Evolutionary conservation across 2,329 filamentous ascomycete genomes (phyloP).

Genomic region (Colletotrichum spaethianum): DNA sequence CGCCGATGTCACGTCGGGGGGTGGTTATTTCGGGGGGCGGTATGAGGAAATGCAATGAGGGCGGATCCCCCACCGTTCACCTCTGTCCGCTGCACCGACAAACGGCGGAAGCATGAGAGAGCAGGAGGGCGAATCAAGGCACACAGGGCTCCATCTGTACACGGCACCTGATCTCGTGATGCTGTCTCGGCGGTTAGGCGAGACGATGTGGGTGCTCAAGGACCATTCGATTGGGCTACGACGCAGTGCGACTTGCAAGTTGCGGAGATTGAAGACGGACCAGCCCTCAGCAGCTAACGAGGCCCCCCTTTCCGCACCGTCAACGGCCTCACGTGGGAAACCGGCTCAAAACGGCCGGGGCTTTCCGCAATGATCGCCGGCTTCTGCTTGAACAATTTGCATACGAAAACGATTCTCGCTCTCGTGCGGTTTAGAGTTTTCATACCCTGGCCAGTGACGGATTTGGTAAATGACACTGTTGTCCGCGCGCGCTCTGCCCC

Average conservation of each 20-base stretch:
- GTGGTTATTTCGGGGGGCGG: constrained; percentile 2
- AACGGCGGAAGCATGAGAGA: background rate
- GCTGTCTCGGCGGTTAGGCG: constrained; percentile 33
- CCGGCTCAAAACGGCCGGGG: background rate
- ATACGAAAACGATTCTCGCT: background rate
- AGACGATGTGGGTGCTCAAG: constrained; percentile 10
- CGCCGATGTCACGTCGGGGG: constrained; percentile 5
- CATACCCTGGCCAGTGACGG: constrained; percentile 4
- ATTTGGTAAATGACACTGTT: background rate
- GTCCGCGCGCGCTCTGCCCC: background rate
- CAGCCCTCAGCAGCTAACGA: background rate
- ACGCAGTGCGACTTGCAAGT: background rate
- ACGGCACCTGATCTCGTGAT: constrained; percentile 33
- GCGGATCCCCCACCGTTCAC: constrained; percentile 9
- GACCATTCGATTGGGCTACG: constrained; percentile 1
- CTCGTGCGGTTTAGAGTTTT: constrained; percentile 33
- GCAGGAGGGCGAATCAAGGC: constrained; percentile 15
- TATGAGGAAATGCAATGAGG: constrained; percentile 1
- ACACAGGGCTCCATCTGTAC: constrained; percentile 17
- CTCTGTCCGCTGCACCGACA: constrained; percentile 13
- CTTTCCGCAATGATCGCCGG: constrained; percentile 1
- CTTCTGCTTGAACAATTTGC: background rate
- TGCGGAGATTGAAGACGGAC: constrained; percentile 9
- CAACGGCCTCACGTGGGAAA: background rate
- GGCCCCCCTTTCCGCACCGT: background rate